Conservation (phyloP, 352 stramenopile genomes). For the Blastocystis sp. region DNA sequence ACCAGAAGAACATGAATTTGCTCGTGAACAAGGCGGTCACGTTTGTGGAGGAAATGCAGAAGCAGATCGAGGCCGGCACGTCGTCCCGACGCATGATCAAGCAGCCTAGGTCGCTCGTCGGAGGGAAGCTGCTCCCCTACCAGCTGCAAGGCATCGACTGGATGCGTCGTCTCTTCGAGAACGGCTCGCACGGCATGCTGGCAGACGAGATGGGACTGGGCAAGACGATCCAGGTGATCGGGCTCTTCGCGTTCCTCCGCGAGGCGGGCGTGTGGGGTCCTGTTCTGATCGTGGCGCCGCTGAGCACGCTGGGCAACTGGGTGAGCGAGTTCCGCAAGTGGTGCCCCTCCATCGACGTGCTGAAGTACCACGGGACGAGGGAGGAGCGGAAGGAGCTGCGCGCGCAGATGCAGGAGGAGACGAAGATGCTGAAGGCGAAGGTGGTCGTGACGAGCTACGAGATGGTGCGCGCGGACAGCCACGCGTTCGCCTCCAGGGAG, state of each 20-base stretch:
- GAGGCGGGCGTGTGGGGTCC: conserved; percentile 89
- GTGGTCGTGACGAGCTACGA: conserved; percentile 97
- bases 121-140: conserved; percentile 83
- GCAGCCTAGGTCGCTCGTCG: conserved; percentile 27
- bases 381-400: conserved; percentile 89
- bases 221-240: conserved; percentile 93
- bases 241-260: conserved; percentile 91
- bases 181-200: conserved; percentile 97
- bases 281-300: conserved; percentile 95
- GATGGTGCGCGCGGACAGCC: conserved; percentile 80
- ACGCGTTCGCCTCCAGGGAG: neutral
- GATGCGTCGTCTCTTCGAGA: conserved; percentile 94
- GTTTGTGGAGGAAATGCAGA: conserved; percentile 72
- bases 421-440: conserved; percentile 13
- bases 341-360: conserved; percentile 86
- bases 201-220: conserved; percentile 87
- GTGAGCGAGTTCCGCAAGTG: conserved; percentile 95
- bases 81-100: neutral
- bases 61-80: conserved; percentile 21
- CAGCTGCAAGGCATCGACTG: conserved; percentile 96
- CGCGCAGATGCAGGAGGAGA: neutral
- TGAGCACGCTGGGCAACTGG: conserved; percentile 98
- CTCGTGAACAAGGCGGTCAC: conserved; percentile 70
- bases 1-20: conserved; percentile 56
- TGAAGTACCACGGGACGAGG: conserved; percentile 94